phyloP scores from a whole-genome alignment of 805 yeast species.

The Komagataella populi region DNA sequence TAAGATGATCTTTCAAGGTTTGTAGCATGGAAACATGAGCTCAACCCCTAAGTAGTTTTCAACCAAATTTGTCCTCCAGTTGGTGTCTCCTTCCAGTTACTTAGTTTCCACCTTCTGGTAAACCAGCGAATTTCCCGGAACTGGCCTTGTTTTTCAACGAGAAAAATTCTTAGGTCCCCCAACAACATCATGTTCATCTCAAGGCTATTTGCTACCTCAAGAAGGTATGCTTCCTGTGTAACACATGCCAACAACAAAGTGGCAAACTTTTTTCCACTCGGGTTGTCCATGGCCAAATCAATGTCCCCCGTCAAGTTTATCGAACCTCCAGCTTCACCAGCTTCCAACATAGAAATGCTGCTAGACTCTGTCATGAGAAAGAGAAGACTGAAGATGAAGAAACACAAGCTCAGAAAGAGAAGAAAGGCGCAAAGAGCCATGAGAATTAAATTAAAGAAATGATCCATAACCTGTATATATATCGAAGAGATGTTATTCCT shows the following conservation, averaged over 20 bases:
- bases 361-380: conserved; percentile 68
- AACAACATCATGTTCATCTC: background rate
- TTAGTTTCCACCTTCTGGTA: background rate
- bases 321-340: background rate
- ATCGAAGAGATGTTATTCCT: background rate
- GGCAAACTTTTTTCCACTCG: background rate
- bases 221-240: background rate
- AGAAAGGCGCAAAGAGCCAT: conserved; percentile 84
- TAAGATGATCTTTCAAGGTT: background rate
- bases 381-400: conserved; percentile 92
- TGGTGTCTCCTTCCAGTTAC: background rate
- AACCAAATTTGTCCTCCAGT: no score
- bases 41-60: no score
- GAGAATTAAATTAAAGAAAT: conserved; percentile 50
- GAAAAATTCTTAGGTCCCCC: background rate
- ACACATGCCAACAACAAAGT: background rate
- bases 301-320: background rate
- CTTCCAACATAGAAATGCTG: conserved; percentile 14
- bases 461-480: conserved; percentile 1
- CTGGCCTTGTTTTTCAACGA: background rate
- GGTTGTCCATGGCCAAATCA: background rate
- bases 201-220: background rate
- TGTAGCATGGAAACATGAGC: background rate
- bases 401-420: conserved; percentile 94
- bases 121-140: background rate